Base-by-base conservation (phyloP, 768 basidiomycete species). In the Hericium alpestre region DNA sequence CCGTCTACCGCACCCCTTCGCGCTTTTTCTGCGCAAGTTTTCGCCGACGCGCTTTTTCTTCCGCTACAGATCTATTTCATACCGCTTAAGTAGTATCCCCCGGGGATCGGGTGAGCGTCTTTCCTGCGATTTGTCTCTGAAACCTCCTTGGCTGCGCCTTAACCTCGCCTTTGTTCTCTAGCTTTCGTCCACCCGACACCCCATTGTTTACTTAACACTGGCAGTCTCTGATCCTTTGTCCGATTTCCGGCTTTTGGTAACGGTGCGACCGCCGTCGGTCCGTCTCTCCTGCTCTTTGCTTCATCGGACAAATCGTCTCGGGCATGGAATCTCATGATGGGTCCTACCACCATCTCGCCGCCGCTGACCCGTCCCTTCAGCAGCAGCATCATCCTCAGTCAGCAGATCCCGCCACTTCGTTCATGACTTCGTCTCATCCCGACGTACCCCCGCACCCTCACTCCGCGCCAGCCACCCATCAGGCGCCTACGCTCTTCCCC, bases 401-500 rank as follows among this genome's bases (percentile, higher is more conserved):
- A 23, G 41, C 60, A 40, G 58, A 56, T 38, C 37, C 40, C 54
- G 37, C 46, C 51, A 50, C 54, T 48, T 61, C 60, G 53, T 62
- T 61, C 58, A 38, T 61, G 54, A 43, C 51, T 38, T 60, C 61
- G 49, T 43, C 61, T 25, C 62, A 61, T 53, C 38, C 59, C 20
- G 67, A 70, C 56, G 38, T 62, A 2, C 32, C 60, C 39, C 59
- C 63, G 53, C 16, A 23, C 49, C 49, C 49, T 25, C 49, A 51
- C 49, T 37, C 49, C 20, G 49, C 68, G 15, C 53, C 48, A 6
- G 58, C 60, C 16, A 1, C 58, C n/a, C 66, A 66, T 40, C 11
- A 61, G 20, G 59, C 59, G 53, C 40, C 62, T 5, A 48, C 66
- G 25, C 58, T 68, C 41, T 69, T 65, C 53, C 32, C 64, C 32